These are phyloP conservation scores for Solanum dulcamara DNA, from an alignment of 257 asterid genomes.

Conservation along the genomic window DNA sequence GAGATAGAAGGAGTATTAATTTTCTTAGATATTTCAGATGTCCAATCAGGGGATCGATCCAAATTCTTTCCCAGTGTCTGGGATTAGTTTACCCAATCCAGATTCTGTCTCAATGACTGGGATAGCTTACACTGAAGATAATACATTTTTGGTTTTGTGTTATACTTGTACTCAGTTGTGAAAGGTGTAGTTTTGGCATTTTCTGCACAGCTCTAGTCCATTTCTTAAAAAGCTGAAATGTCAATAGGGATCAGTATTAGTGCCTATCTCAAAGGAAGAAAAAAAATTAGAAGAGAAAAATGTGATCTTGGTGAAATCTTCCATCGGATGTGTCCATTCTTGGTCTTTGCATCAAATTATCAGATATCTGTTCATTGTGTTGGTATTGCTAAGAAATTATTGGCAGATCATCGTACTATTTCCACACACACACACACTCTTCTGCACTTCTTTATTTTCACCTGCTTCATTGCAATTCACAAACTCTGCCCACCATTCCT, in stretches of 20 bases:
- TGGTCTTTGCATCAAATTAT: neutral
- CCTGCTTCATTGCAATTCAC: neutral
- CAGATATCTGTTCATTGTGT: neutral
- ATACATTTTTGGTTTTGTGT: neutral
- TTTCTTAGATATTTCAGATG: neutral
- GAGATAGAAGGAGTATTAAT: neutral
- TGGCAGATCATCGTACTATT: neutral
- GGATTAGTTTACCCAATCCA: neutral
- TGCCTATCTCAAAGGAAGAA: neutral
- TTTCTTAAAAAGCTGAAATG: neutral
- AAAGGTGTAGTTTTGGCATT: neutral
- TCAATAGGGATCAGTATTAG: neutral
- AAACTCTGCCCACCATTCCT: neutral
- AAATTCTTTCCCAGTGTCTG: neutral
- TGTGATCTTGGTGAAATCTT: neutral
- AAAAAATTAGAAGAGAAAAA: neutral
- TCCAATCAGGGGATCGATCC: neutral
- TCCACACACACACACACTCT: neutral
- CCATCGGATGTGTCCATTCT: neutral
- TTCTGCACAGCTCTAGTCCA: neutral
- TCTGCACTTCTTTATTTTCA: neutral
- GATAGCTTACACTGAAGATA: neutral
- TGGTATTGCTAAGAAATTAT: neutral
- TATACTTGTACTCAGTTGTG: neutral
- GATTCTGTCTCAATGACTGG: neutral